phyloP scores from a whole-genome alignment of 805 yeast species.

The Isabelozyma pseudorhagii region DNA sequence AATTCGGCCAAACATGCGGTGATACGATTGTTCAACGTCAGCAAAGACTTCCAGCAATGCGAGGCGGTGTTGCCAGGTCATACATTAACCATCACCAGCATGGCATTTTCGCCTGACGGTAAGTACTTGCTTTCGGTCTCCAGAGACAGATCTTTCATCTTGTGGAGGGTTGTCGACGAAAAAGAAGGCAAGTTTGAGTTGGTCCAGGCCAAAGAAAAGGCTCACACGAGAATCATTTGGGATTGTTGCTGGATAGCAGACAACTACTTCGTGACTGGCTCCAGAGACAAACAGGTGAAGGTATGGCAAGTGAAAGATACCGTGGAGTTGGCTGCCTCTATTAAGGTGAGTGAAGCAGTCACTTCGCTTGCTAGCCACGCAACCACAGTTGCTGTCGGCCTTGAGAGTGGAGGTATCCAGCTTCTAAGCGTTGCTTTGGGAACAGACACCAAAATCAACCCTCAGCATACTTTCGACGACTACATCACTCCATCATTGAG shows the following conservation, averaged over 20 bases:
- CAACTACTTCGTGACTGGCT: conserved; percentile 68
- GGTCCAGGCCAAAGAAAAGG: conserved; percentile 55
- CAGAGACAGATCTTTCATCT: conserved; percentile 81
- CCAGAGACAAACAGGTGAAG: conserved; percentile 80
- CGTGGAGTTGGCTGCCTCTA: conserved; percentile 32
- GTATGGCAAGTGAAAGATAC: conserved; percentile 56
- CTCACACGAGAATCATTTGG: conserved; percentile 93
- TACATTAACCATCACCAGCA: conserved; percentile 78
- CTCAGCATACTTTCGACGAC: conserved; percentile 31
- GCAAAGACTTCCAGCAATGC: conserved; percentile 51
- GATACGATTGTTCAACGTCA: conserved; percentile 66
- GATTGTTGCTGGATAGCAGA: conserved; percentile 75
- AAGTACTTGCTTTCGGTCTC: conserved; percentile 70
- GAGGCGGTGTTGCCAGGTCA: conserved; percentile 58
- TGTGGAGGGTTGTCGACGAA: conserved; percentile 56
- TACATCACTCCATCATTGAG: conserved; percentile 57
- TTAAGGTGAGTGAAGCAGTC: conserved; percentile 55
- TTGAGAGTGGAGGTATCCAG: conserved; percentile 62
- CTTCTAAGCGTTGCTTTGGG: conserved; percentile 36
- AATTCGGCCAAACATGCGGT: conserved; percentile 83
- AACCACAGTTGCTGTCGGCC: conserved; percentile 57
- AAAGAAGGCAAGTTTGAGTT: conserved; percentile 31
- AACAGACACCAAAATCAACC: conserved; percentile 18
- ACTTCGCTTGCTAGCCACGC: conserved; percentile 61
- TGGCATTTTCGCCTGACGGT: conserved; percentile 71